Base-by-base conservation (phyloP, 2,329 filamentous ascomycete species). In the Geosmithia morbida region DNA sequence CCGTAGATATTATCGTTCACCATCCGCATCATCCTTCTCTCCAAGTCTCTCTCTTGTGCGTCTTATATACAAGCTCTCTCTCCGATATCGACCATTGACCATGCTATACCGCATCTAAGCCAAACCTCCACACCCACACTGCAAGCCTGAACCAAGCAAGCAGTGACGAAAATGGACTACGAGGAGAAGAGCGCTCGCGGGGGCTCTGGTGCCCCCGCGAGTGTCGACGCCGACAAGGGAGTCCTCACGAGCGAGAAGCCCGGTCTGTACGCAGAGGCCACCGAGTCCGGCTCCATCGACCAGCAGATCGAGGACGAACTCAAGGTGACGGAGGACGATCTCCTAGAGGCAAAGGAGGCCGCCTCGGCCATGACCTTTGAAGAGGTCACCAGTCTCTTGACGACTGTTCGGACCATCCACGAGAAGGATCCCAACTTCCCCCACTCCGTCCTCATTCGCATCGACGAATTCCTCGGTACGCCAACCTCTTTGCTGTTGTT, bases 331-430 rank as follows among this genome's bases (percentile, higher is more conserved):
- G 65, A 67, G 43, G 60, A 66, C 50, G 67, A 70, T 51, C 53
- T 69, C n/a, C 57, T 66, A n/a, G 64, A 70, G 50, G 67, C 66
- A 30, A 67, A 58, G 50, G 64, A 63, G 40, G 49, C 61, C 37
- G 66, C 66, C 1, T 56, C 53, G 18, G 61, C 47, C 42, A 58
- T 63, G 48, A 61, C 56, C 33, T 57, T 64, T 18, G 61, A 63
- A 30, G 37, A 43, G 17, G 45, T 48, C 29, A 44, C 18, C 20
- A 45, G 51, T 46, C 51, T 57, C 49, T 55, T 59, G 53, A 41
- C 48, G 16, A 51, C 48, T 26, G 56, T 59, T 30, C 45, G 51
- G 43, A 56, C 55, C 46, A 54, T 58, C 20, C 56, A 59, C 49
- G 50, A 53, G 43, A 49, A 51, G 13, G 57, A 59, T 47, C 55